A percentile compares a stretch with the other conserved stretches of the same genome.
These are phyloP conservation scores for Apiotrichum veenhuisii DNA, from an alignment of 1,284 basidiomycete species.

Conservation along the genomic window DNA sequence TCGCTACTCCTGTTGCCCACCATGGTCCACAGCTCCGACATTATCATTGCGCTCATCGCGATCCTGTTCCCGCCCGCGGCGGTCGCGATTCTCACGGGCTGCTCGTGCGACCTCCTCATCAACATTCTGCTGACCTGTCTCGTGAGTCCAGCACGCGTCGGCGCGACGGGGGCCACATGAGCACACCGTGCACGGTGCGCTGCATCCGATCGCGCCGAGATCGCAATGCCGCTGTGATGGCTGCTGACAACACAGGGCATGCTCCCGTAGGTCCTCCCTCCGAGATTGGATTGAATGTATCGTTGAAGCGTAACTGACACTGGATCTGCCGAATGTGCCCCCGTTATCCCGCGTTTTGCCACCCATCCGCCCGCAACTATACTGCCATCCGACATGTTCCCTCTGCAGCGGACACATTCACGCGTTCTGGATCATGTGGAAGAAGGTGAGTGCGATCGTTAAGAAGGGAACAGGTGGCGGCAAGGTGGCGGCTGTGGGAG, in stretches of 20 bases:
- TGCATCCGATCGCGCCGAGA: not conserved
- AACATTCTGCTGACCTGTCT: conserved; percentile 55
- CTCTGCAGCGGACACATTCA: conserved; percentile 49
- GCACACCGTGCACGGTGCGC: too few relatives aligned
- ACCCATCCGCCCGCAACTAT: not conserved
- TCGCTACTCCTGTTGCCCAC: too few relatives aligned
- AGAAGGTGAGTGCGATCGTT: conserved; percentile 20
- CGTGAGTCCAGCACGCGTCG: conserved; percentile 8
- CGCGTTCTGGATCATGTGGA: conserved; percentile 53
- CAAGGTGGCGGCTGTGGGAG: too few relatives aligned
- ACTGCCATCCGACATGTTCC: not conserved
- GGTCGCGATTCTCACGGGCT: conserved; percentile 69
- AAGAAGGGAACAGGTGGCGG: too few relatives aligned
- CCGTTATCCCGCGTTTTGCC: not conserved
- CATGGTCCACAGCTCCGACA: conserved; percentile 46
- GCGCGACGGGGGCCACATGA: too few relatives aligned
- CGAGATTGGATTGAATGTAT: too few relatives aligned
- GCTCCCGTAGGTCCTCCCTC: conserved; percentile 23
- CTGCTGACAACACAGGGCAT: conserved; percentile 20
- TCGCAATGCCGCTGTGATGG: not conserved
- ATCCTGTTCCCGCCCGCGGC: conserved; percentile 60
- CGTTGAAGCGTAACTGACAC: too few relatives aligned
- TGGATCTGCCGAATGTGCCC: not conserved
- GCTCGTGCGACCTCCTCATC: conserved; percentile 73
- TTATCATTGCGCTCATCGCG: conserved; percentile 49